Base-by-base conservation (phyloP, 768 basidiomycete species). In the Kwoniella sp. region DNA sequence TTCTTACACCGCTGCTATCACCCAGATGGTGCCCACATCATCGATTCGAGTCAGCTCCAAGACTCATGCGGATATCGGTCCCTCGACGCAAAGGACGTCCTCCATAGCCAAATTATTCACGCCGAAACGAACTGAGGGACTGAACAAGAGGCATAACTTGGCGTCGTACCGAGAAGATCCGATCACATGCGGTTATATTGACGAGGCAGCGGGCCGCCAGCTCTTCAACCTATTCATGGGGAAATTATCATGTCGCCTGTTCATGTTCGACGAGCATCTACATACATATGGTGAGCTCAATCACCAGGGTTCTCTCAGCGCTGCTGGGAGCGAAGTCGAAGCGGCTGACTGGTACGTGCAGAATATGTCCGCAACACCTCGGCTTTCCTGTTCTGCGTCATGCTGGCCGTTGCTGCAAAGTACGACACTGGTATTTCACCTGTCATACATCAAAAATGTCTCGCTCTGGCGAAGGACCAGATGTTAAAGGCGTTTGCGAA, bases 341-440 rank as follows among this genome's bases (percentile, higher is more conserved):
- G n/a, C n/a, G n/a, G n/a, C n/a, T n/a, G n/a, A n/a, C n/a, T n/a
- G n/a, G n/a, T n/a, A n/a, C n/a, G n/a, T n/a, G n/a, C 13, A 60
- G 58, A 60, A 12, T 60, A 52, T n/a, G 58, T 60, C 10, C 60
- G 53, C n/a, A 40, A 24, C 6, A 54, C 53, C 19, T 62, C 60
- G 21, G 40, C 60, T 3, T 62, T 62, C 53, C 47, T 62, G 40
- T 62, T 62, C 29, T 62, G 60, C 46, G 60, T 62, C 19, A 62
- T 62, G 8, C 29, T 62, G 19, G 52, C 60, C 2, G 27, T 44
- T 10, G 60, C 60, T 13, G 60, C 60, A 17, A 62, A 62, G 27
- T 62, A 54, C 52, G 49, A 53, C 15, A 29, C 58, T 7, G 30
- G 37, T 8, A 26, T 60, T 24, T 27, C 24, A 37, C 29, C 22